Conservation (phyloP, 331 rosid genomes). For the Acacia pycnantha region DNA sequence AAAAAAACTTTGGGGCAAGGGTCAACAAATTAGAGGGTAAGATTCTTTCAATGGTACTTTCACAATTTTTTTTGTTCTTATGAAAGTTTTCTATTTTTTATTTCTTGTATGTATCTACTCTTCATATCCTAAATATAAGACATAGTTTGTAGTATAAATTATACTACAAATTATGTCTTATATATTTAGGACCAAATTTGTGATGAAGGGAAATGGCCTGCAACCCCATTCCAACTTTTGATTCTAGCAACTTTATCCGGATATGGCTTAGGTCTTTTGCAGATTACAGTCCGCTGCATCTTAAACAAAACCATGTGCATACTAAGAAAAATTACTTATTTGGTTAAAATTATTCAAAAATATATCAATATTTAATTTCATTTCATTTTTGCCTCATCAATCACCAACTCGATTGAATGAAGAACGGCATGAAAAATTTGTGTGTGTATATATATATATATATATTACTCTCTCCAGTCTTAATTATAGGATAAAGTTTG, state of each 20-base stretch:
- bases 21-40: constrained; percentile 13
- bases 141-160: too few species aligned
- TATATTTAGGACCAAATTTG: too few species aligned
- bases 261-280: too few species aligned
- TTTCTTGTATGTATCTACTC: constrained; percentile 5
- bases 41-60: constrained; percentile 16
- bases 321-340: neutral
- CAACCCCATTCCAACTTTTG: neutral
- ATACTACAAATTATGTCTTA: too few species aligned
- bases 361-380: neutral
- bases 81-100: constrained; percentile 20
- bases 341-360: neutral
- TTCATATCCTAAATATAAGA: too few species aligned
- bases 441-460: too few species aligned
- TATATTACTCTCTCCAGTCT: too few species aligned
- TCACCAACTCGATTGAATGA: too few species aligned
- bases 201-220: neutral
- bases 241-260: neutral
- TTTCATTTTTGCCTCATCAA: neutral
- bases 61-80: neutral
- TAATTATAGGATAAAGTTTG: too few species aligned
- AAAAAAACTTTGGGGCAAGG: neutral
- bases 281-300: too few species aligned
- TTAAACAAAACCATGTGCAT: neutral
- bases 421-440: neutral